phyloP scores from a whole-genome alignment of 371 early-diverging fungal species.

The Mortierella sp. region DNA sequence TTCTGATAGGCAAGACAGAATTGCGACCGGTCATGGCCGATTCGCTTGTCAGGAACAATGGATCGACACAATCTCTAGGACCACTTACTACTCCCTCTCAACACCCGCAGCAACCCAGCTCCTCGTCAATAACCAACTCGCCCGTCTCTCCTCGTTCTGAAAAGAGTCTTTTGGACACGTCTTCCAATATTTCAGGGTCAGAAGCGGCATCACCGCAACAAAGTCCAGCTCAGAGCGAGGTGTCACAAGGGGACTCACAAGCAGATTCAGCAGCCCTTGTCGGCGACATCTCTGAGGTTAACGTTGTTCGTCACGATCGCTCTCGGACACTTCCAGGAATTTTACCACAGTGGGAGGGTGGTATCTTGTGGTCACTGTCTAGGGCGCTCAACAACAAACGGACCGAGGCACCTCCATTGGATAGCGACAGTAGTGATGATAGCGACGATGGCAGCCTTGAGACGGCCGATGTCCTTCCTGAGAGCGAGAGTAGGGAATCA shows the following conservation, averaged over 20 bases:
- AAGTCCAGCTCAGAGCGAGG: slow-evolving; percentile 10
- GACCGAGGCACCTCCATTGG: slow-evolving; percentile 23
- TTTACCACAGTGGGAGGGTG: slow-evolving; percentile 45
- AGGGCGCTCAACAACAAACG: slow-evolving; percentile 40
- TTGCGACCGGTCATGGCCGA: slow-evolving; percentile 20
- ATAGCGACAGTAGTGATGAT: slow-evolving; percentile 27
- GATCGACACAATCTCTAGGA: slow-evolving; percentile 32
- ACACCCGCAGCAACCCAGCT: background rate
- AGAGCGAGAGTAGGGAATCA: slow-evolving; percentile 9
- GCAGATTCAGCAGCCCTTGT: background rate
- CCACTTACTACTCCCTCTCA: background rate
- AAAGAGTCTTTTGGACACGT: slow-evolving; percentile 14
- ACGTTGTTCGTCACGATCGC: slow-evolving; percentile 36
- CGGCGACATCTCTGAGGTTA: slow-evolving; percentile 21
- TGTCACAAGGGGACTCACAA: slow-evolving; percentile 6
- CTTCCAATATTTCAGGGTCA: background rate
- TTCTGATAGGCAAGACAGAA: slow-evolving; percentile 24
- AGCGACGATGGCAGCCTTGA: slow-evolving; percentile 12
- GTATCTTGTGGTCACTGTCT: slow-evolving; percentile 41
- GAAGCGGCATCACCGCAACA: slow-evolving; percentile 13
- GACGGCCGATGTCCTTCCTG: background rate
- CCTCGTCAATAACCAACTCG: slow-evolving; percentile 11
- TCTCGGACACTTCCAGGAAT: slow-evolving; percentile 46
- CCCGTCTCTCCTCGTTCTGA: slow-evolving; percentile 27
- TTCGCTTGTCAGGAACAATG: slow-evolving; percentile 33